Percentiles rank a stretch among this genome's conserved stretches.
phyloP scores from a whole-genome alignment of 2,329 filamentous ascomycete genomes.

The Sporothrix dimorphospora region DNA sequence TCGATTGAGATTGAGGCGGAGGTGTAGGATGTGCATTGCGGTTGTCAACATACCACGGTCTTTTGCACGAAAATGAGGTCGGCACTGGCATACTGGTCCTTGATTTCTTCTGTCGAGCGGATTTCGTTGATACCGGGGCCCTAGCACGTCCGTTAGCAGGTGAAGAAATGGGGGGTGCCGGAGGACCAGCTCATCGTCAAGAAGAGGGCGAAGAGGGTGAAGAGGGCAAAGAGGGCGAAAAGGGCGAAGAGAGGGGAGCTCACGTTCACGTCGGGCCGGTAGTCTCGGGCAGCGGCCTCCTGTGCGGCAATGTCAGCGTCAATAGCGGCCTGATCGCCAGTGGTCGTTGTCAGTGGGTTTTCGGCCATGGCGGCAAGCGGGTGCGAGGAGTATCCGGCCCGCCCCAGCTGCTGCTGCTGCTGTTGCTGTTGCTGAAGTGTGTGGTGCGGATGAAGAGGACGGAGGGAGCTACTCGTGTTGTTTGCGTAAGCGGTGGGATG shows the following conservation, averaged over 20 bases:
- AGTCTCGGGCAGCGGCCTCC: constrained; percentile 63
- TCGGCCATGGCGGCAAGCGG: constrained; percentile 24
- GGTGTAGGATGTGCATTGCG: background rate
- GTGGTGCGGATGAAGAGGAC: background rate
- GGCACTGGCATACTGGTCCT: constrained; percentile 84
- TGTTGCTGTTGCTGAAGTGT: constrained; percentile 7
- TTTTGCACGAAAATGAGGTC: constrained; percentile 85
- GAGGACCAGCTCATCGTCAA: background rate
- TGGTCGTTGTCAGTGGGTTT: background rate
- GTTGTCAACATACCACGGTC: constrained; percentile 67
- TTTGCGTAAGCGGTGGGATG: constrained; percentile 2
- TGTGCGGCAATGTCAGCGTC: constrained; percentile 58
- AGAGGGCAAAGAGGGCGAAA: no score
- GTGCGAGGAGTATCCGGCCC: constrained; percentile 2
- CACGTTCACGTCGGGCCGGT: constrained; percentile 61
- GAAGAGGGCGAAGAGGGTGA: no score
- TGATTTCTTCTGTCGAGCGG: constrained; percentile 75
- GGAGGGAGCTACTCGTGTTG: background rate
- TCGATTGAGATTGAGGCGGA: background rate
- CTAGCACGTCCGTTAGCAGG: constrained; percentile 53
- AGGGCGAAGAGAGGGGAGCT: constrained; percentile 37
- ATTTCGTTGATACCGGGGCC: constrained; percentile 81
- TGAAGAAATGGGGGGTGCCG: background rate
- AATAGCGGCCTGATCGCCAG: constrained; percentile 29
- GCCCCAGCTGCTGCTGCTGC: constrained; percentile 16